Percentiles rank a stretch among this genome's conserved stretches.
These are phyloP conservation scores for Syzygium aromaticum DNA, from an alignment of 345 rosid species.

Conservation along the genomic window DNA sequence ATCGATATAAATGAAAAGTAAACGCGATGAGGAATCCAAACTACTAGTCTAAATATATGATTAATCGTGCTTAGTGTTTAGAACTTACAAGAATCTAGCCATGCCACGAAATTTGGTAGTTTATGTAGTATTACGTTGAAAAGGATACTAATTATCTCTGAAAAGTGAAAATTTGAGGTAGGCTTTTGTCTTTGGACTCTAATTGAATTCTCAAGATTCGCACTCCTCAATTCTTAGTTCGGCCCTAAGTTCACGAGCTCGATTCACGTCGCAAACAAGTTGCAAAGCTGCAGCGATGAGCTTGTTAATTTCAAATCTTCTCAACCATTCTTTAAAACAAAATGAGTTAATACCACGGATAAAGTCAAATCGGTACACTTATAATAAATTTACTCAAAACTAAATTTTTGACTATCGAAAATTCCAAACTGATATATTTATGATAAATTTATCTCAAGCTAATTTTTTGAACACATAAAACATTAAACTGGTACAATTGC, in stretches of 20 bases:
- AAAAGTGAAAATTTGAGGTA: neutral
- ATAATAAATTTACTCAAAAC: no score
- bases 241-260: neutral
- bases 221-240: neutral
- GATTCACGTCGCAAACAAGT: neutral
- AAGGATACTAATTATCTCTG: neutral
- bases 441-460: no score
- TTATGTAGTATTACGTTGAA: neutral
- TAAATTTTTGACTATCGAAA: no score
- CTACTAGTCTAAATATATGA: neutral
- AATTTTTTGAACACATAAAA: no score
- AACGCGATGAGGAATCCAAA: neutral
- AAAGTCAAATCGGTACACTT: no score
- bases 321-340: neutral
- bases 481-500: no score
- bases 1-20: neutral
- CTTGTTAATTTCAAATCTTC: neutral
- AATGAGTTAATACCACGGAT: neutral
- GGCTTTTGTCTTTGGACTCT: neutral
- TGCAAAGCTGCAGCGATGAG: neutral
- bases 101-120: neutral
- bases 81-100: neutral
- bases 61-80: neutral
- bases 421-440: no score
- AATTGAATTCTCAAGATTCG: neutral